Evolutionary conservation across 2,329 filamentous ascomycete genomes (phyloP).

Genomic region (Neonectria coccinea): DNA sequence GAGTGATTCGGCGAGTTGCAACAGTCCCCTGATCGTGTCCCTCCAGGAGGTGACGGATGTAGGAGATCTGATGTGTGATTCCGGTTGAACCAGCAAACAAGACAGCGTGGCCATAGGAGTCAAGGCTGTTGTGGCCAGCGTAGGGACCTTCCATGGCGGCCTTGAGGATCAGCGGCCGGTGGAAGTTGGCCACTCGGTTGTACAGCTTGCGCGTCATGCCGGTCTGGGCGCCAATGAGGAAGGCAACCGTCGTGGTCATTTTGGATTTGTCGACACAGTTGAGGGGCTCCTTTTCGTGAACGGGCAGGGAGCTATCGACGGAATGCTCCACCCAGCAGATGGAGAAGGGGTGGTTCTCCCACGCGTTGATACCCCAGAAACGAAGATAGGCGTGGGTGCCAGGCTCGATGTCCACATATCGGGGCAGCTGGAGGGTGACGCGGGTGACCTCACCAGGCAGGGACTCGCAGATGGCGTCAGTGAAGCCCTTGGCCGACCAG

Average conservation of each 20-base stretch:
- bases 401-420: constrained; percentile 73
- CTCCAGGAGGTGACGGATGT: constrained; percentile 80
- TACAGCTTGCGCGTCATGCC: constrained; percentile 89
- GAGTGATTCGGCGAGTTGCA: constrained; percentile 82
- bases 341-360: constrained; percentile 84
- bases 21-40: constrained; percentile 77
- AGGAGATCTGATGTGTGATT: constrained; percentile 94
- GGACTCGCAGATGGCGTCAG: constrained; percentile 73
- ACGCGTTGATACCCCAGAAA: constrained; percentile 72
- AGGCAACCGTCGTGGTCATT: constrained; percentile 73
- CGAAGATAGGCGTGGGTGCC: constrained; percentile 82
- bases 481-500: constrained; percentile 68
- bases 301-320: constrained; percentile 53
- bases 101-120: constrained; percentile 91
- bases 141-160: constrained; percentile 93
- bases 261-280: constrained; percentile 55
- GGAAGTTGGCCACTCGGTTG: constrained; percentile 70
- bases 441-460: constrained; percentile 77
- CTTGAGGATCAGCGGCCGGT: constrained; percentile 68
- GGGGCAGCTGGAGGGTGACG: constrained; percentile 77
- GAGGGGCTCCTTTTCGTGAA: constrained; percentile 56
- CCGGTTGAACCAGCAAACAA: constrained; percentile 94
- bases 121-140: constrained; percentile 82
- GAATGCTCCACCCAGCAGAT: constrained; percentile 78
- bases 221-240: constrained; percentile 87